Conservation (phyloP, 1,139 yeast genomes). For the Geotrichum aggregatum region DNA sequence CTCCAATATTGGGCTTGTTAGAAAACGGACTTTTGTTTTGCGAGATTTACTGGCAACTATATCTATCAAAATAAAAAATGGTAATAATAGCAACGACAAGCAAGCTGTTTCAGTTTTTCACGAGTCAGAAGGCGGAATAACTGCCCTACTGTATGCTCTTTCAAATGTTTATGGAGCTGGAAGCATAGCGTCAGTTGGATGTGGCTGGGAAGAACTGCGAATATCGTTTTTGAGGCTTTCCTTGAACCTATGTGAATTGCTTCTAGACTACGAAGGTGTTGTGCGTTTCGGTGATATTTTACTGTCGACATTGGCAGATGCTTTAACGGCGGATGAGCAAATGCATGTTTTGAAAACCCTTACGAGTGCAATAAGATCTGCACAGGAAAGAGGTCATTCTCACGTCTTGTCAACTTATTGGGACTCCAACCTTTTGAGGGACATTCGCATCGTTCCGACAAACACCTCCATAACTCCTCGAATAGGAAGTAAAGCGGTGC, state of each 20-base stretch:
- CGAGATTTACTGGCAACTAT: conserved; percentile 56
- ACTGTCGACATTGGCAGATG: conserved; percentile 51
- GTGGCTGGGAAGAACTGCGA: conserved; percentile 59
- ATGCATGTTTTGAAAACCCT: conserved; percentile 33
- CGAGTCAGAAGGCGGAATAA: conserved; percentile 27
- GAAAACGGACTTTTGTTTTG: conserved; percentile 69
- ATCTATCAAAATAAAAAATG: conserved; percentile 42
- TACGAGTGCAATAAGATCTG: conserved; percentile 31
- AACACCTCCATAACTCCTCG: conserved; percentile 21
- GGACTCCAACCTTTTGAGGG: conserved; percentile 67
- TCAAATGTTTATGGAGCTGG: conserved; percentile 36
- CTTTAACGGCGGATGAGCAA: conserved; percentile 51
- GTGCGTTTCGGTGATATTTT: conserved; percentile 50
- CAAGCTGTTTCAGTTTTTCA: conserved; percentile 20
- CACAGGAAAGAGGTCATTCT: conserved; percentile 32
- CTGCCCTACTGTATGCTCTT: conserved; percentile 33
- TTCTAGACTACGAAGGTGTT: conserved; percentile 47
- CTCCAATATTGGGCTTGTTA: conserved; percentile 53
- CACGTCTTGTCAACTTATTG: conserved; percentile 48
- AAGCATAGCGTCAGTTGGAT: conserved; percentile 31
- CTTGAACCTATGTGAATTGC: conserved; percentile 50
- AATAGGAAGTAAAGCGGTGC: conserved; percentile 3
- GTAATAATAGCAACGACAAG: conserved; percentile 22
- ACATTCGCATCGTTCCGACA: conserved; percentile 33
- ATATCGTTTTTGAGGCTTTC: conserved; percentile 56